Evolutionary conservation across 2,329 filamentous ascomycete species (phyloP).

Genomic region (Aspergillus brasiliensis): DNA sequence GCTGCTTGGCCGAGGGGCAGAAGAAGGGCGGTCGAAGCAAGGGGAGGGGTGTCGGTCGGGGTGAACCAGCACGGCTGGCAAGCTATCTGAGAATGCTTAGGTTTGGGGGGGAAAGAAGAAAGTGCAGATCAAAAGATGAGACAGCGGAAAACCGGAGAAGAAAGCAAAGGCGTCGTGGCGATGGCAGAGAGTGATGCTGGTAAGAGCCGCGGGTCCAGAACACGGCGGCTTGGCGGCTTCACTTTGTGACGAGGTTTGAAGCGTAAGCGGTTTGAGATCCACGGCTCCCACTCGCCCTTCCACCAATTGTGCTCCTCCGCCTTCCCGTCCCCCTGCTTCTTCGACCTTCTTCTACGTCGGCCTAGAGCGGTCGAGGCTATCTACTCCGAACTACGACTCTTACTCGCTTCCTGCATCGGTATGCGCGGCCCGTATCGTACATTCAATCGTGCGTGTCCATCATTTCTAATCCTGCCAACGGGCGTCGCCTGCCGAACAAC

Average conservation of each 20-base stretch:
- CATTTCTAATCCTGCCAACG: background rate
- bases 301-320: background rate
- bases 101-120: background rate
- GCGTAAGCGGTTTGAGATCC: background rate
- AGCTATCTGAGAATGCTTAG: background rate
- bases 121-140: background rate
- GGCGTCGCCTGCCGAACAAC: no score
- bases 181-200: conserved; percentile 21
- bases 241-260: background rate
- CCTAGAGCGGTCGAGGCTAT: background rate
- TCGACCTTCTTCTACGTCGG: background rate
- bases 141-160: background rate
- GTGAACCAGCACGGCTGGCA: background rate
- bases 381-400: no score
- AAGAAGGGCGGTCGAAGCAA: background rate
- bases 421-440: background rate
- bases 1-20: conserved; percentile 9
- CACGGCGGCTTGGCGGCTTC: conserved; percentile 22
- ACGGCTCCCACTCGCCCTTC: conserved; percentile 3
- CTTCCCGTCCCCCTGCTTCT: background rate
- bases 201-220: conserved; percentile 24
- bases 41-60: background rate
- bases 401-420: no score
- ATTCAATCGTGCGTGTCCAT: conserved; percentile 5
- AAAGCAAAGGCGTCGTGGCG: conserved; percentile 2